Conservation (phyloP, 75 land plant species). For the Pseudotsuga menziesii region DNA sequence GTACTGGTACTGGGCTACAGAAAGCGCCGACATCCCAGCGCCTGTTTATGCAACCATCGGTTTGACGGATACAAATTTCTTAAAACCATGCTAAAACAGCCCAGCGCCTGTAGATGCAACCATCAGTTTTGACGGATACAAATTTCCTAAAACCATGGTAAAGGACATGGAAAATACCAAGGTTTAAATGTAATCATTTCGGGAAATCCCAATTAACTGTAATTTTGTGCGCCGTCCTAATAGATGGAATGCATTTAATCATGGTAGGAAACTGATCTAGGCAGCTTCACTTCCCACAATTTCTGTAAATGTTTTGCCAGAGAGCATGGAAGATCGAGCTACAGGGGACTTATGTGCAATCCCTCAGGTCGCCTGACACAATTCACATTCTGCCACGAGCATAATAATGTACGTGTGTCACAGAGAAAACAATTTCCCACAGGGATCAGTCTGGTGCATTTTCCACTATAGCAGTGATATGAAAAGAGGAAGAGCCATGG, state of each 20-base stretch:
- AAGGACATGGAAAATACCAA: neutral
- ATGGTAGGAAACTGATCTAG: neutral
- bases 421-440: too few species aligned
- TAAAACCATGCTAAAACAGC: neutral
- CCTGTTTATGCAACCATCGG: too few species aligned
- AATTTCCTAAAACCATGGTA: neutral
- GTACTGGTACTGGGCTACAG: too few species aligned
- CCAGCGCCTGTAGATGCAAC: too few species aligned
- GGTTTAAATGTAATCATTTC: neutral
- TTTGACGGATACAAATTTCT: too few species aligned
- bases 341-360: neutral
- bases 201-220: neutral
- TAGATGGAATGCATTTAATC: neutral
- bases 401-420: too few species aligned
- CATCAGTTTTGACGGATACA: too few species aligned
- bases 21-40: too few species aligned
- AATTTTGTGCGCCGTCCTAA: neutral
- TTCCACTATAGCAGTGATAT: too few species aligned
- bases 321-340: neutral
- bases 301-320: neutral
- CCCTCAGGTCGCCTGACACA: neutral
- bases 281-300: neutral
- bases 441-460: too few species aligned
- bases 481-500: too few species aligned
- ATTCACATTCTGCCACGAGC: too few species aligned